phyloP scores from a whole-genome alignment of 352 stramenopile species.

The Phytophthora pistaciae region DNA sequence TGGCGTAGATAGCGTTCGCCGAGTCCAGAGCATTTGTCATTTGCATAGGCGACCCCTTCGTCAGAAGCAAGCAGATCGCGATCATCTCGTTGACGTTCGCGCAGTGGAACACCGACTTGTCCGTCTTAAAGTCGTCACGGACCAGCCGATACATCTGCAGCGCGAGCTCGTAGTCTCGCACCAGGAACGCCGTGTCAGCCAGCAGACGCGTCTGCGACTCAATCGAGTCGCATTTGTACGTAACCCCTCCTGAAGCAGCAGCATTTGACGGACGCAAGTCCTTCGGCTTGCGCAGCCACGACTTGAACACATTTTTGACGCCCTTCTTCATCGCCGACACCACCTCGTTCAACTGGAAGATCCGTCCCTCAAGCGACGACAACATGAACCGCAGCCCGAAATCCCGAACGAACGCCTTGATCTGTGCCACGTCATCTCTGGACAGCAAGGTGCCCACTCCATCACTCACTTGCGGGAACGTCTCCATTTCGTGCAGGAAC shows the following conservation, averaged over 20 bases:
- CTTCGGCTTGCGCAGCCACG: constrained; percentile 91
- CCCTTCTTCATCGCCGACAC: constrained; percentile 93
- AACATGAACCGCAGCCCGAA: constrained; percentile 85
- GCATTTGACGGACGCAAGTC: constrained; percentile 53
- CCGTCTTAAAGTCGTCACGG: constrained; percentile 92
- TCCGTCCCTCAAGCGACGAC: constrained; percentile 80
- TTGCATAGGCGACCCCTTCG: constrained; percentile 80
- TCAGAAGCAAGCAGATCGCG: constrained; percentile 81
- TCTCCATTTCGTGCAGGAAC: constrained; percentile 47
- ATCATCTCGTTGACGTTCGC: constrained; percentile 92
- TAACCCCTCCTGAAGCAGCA: constrained; percentile 35
- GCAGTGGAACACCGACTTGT: constrained; percentile 87
- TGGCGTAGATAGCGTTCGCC: constrained; percentile 72
- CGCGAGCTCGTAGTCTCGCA: constrained; percentile 91
- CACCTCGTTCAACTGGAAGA: constrained; percentile 89
- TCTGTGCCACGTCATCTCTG: constrained; percentile 66
- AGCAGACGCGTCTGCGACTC: constrained; percentile 90
- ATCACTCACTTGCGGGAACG: constrained; percentile 37
- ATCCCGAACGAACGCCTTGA: constrained; percentile 80
- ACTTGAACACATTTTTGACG: constrained; percentile 94
- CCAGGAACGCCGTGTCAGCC: constrained; percentile 91
- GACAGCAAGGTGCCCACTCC: constrained; percentile 62
- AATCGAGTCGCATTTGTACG: constrained; percentile 88
- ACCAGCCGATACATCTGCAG: constrained; percentile 92
- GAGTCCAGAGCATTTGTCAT: constrained; percentile 88